Base-by-base conservation (phyloP, 2,329 filamentous ascomycete species). In the Fusarium nisikadoi region DNA sequence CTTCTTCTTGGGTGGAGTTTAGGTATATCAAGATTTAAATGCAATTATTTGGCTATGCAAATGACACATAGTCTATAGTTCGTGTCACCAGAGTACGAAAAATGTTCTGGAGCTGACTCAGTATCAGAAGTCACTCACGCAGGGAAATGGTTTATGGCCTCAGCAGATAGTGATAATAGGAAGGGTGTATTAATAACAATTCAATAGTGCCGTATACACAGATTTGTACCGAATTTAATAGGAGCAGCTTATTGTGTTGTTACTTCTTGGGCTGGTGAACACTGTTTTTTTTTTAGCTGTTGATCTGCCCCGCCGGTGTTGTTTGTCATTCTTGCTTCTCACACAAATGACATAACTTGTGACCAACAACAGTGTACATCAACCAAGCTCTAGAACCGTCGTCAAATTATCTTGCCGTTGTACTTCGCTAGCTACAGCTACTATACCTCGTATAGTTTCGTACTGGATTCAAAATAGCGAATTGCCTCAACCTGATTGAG, bases 291-390 rank as follows among this genome's bases (percentile, higher is more conserved):
- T 55, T 56, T 53, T 45, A 61, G 46, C 41, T 52, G 43, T 39
- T 50, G 39, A 46, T 38, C 58, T 73, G 70, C 70, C 70, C 70
- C 70, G 70, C 70, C 49, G 57, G 61, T 52, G 43, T 23, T 47
- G 50, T 45, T 57, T 36, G 55, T 46, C 49, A 63, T 71, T 70
- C 55, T 67, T 71, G 43, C 70, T 61, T 73, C 70, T 33, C 56
- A 35, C 65, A 52, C 53, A 46, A 62, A 60, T 71, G 53, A 63
- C 70, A 67, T 73, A 68, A 46, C 41, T 31, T 41, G n/a, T 55
- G 23, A 27, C 46, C 36, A 46, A 65, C 45, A 59, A 61, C 64
- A 20, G n/a, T 50, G 64, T 36, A 38, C 35, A 29, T 13, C 27
- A 31, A 47, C 17, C 31, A 29, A 45, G 11, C 43, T 66, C 47